phyloP scores from a whole-genome alignment of 2,329 filamentous ascomycete genomes.

The Fusarium sp. region DNA sequence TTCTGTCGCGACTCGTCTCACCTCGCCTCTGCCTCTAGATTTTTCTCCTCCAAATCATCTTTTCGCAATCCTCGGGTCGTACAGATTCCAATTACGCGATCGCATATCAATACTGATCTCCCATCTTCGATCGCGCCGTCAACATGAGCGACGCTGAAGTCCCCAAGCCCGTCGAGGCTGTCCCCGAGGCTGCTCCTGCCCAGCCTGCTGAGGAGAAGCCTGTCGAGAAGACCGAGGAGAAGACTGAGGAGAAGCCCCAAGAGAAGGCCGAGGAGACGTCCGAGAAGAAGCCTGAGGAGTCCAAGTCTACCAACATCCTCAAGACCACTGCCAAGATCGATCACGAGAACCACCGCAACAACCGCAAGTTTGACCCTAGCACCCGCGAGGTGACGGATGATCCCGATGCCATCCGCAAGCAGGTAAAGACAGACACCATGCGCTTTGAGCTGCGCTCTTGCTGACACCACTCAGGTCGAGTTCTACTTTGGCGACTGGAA shows the following conservation, averaged over 20 bases:
- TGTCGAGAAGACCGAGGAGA: conserved; percentile 40
- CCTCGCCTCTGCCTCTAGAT: conserved; percentile 27
- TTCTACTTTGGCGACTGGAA: conserved; percentile 97
- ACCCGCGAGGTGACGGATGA: conserved; percentile 78
- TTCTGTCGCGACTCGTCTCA: conserved; percentile 41
- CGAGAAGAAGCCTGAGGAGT: conserved; percentile 38
- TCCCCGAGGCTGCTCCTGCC: conserved; percentile 41
- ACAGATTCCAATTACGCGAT: conserved; percentile 18
- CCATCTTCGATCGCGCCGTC: conserved; percentile 22
- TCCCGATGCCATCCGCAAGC: conserved; percentile 83
- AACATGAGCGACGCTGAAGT: conserved; percentile 56
- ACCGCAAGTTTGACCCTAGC: conserved; percentile 78
- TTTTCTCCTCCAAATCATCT: conserved; percentile 5
- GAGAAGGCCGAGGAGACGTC: conserved; percentile 41
- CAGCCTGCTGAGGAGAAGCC: conserved; percentile 43
- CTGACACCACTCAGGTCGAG: conserved; percentile 73
- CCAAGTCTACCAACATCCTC: conserved; percentile 50
- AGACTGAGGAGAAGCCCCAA: conserved; percentile 39
- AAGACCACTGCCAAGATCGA: conserved; percentile 59
- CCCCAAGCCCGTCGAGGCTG: conserved; percentile 55
- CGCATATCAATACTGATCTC: conserved; percentile 12
- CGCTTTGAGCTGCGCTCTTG: background rate
- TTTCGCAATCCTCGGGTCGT: conserved; percentile 2
- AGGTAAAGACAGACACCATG: conserved; percentile 63
- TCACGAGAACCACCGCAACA: conserved; percentile 60